phyloP scores from a whole-genome alignment of 2,329 filamentous ascomycete genomes.

The Scedosporium aurantiacum region DNA sequence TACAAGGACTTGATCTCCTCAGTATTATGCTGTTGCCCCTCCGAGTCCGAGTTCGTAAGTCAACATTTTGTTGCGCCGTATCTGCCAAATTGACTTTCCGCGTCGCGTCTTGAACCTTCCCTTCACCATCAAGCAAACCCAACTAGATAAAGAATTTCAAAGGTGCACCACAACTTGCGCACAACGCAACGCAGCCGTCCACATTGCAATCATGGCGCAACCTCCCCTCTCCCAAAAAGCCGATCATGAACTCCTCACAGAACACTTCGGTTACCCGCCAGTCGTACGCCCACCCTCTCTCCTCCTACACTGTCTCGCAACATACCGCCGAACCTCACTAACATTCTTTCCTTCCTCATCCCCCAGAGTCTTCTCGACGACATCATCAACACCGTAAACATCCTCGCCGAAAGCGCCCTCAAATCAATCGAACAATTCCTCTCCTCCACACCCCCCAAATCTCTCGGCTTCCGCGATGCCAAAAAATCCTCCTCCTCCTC shows the following conservation, averaged over 20 bases:
- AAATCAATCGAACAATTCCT: constrained; percentile 80
- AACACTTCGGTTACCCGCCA: constrained; percentile 91
- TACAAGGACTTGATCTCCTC: not conserved
- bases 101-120: not conserved
- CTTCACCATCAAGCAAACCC: constrained; percentile 1
- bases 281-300: constrained; percentile 47
- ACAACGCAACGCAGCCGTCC: not conserved
- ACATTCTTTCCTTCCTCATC: not conserved
- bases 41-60: not conserved
- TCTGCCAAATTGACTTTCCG: not conserved
- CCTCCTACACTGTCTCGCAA: constrained; percentile 1
- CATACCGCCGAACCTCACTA: constrained; percentile 2
- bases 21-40: not conserved
- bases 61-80: not conserved
- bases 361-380: constrained; percentile 83
- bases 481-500: constrained; percentile 22
- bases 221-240: constrained; percentile 20
- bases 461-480: constrained; percentile 65
- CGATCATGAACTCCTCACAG: constrained; percentile 67
- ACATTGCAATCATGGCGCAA: constrained; percentile 8
- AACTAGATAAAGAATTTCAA: constrained; percentile 7
- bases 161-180: too few relatives aligned
- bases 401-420: constrained; percentile 80
- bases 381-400: constrained; percentile 94
- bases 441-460: constrained; percentile 57